Evolutionary conservation across 306 rosid genomes (phyloP).

Genomic region (Quercus parvula): DNA sequence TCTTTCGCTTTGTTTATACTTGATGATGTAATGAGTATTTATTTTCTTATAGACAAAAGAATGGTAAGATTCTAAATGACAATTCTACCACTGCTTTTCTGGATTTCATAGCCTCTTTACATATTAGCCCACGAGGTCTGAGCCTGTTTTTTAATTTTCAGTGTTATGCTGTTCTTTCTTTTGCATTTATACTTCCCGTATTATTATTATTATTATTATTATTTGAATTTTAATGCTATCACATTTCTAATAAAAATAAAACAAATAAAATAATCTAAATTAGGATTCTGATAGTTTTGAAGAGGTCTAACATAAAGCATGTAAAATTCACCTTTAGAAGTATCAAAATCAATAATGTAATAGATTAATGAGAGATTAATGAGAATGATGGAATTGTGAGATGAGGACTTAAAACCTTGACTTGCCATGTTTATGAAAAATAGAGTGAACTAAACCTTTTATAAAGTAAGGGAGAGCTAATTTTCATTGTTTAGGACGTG

Average conservation of each 20-base stretch:
- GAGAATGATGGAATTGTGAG: no score
- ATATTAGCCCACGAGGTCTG: no score
- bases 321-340: background rate
- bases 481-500: background rate
- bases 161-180: no score
- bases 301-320: background rate
- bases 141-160: no score
- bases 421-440: background rate
- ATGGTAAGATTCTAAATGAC: conserved; percentile 7
- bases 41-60: conserved; percentile 12
- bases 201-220: no score
- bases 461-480: background rate
- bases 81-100: no score
- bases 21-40: background rate
- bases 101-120: no score
- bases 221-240: no score
- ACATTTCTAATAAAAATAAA: no score
- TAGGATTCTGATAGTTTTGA: background rate
- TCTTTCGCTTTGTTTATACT: background rate
- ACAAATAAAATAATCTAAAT: background rate
- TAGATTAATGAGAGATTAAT: background rate
- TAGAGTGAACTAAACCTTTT: background rate
- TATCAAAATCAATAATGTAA: background rate
- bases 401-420: background rate
- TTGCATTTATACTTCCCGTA: no score